A percentile compares a stretch with the other conserved stretches of the same genome.
Conservation (phyloP, 371 early-diverging fungal species). For the Gilbertella persicaria region DNA sequence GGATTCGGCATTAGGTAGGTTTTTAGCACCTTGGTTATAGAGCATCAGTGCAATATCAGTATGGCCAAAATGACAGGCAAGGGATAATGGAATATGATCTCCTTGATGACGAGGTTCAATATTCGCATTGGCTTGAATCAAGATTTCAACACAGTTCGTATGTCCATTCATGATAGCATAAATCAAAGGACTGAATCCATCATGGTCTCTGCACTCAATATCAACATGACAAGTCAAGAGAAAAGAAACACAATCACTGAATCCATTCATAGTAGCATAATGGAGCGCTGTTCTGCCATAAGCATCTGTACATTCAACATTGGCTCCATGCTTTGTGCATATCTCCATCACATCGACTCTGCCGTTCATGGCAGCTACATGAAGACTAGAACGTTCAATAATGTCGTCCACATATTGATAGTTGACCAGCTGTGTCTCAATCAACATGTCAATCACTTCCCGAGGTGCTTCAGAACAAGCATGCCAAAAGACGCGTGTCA, state of each 20-base stretch:
- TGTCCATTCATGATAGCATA: conserved; percentile 87
- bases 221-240: conserved; percentile 64
- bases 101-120: conserved; percentile 65
- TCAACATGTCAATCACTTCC: conserved; percentile 60
- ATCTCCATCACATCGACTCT: conserved; percentile 61
- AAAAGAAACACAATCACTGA: conserved; percentile 66
- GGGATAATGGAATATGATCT: conserved; percentile 71
- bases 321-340: conserved; percentile 62
- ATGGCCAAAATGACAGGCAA: conserved; percentile 92
- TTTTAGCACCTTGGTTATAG: conserved; percentile 71
- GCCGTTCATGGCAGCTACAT: conserved; percentile 86
- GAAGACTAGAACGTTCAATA: conserved; percentile 85
- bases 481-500: conserved; percentile 82
- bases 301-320: conserved; percentile 73
- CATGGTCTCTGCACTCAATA: conserved; percentile 78
- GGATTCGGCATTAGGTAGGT: conserved; percentile 71
- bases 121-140: conserved; percentile 67
- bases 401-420: conserved; percentile 89
- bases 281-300: conserved; percentile 90
- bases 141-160: conserved; percentile 68
- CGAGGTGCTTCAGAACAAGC: conserved; percentile 73
- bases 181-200: conserved; percentile 84
- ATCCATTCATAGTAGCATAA: conserved; percentile 92
- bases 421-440: conserved; percentile 66
- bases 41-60: conserved; percentile 81